phyloP scores from a whole-genome alignment of 176 grass and related monocot genomes.

The Puya raimondii region DNA sequence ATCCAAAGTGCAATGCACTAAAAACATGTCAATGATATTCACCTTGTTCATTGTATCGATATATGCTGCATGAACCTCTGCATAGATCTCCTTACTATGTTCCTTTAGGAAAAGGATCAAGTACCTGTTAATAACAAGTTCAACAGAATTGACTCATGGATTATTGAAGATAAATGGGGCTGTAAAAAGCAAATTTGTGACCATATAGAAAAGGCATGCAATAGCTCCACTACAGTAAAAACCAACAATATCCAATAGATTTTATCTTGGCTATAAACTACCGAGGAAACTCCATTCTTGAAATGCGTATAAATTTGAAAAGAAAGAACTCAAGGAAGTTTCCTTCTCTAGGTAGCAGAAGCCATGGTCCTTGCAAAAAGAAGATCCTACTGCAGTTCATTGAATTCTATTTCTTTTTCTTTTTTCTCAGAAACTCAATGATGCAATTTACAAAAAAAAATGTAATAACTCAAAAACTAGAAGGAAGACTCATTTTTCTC shows the following conservation, averaged over 20 bases:
- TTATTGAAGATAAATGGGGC: not conserved
- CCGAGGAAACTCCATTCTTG: not conserved
- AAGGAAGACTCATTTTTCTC: too few relatives aligned
- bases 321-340: too few relatives aligned
- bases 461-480: too few relatives aligned
- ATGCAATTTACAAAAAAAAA: too few relatives aligned
- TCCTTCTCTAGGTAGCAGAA: too few relatives aligned
- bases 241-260: not conserved
- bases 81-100: slow-evolving; percentile 98
- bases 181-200: not conserved
- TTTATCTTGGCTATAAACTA: not conserved
- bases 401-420: too few relatives aligned
- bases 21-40: slow-evolving; percentile 17
- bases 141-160: not conserved
- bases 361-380: too few relatives aligned
- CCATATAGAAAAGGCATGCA: not conserved
- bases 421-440: too few relatives aligned
- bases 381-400: too few relatives aligned
- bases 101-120: slow-evolving; percentile 82
- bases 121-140: slow-evolving; percentile 39
- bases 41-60: slow-evolving; percentile 99
- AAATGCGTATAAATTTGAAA: not conserved
- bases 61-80: slow-evolving; percentile 86
- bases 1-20: not conserved
- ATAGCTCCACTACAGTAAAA: not conserved